phyloP scores from a whole-genome alignment of 2,329 filamentous ascomycete species.

The Fusarium albosuccineum region DNA sequence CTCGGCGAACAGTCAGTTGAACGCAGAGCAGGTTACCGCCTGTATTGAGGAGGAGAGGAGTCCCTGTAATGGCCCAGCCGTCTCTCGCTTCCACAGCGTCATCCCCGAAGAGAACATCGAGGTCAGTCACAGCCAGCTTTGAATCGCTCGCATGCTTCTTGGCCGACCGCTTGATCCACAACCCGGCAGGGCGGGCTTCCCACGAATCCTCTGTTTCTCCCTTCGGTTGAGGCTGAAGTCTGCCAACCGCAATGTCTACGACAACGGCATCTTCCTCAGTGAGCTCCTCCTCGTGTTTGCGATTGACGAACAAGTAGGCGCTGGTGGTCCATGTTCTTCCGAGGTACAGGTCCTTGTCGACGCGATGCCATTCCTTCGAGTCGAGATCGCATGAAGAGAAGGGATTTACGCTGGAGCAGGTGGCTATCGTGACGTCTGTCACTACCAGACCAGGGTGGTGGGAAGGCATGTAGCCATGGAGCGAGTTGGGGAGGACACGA shows the following conservation, averaged over 20 bases:
- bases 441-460: conserved; percentile 88
- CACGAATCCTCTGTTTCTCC: conserved; percentile 72
- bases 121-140: conserved; percentile 78
- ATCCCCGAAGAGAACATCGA: conserved; percentile 90
- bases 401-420: conserved; percentile 80
- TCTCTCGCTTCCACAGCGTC: conserved; percentile 91
- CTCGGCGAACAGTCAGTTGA: conserved; percentile 83
- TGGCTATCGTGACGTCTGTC: conserved; percentile 84
- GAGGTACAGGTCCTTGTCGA: conserved; percentile 92
- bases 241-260: conserved; percentile 80
- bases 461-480: conserved; percentile 88
- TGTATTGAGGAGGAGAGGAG: conserved; percentile 77
- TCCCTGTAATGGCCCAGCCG: conserved; percentile 85
- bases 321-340: conserved; percentile 78
- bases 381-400: conserved; percentile 84
- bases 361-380: conserved; percentile 78
- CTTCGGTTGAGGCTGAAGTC: conserved; percentile 71
- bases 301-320: conserved; percentile 84
- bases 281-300: conserved; percentile 89
- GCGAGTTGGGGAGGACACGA: conserved; percentile 83
- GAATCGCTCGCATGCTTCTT: conserved; percentile 82
- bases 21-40: conserved; percentile 73
- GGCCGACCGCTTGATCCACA: conserved; percentile 85
- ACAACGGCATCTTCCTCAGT: conserved; percentile 81
- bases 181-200: conserved; percentile 81